Evolutionary conservation across 768 basidiomycete genomes (phyloP).

Genomic region (Termitomyces sp.): DNA sequence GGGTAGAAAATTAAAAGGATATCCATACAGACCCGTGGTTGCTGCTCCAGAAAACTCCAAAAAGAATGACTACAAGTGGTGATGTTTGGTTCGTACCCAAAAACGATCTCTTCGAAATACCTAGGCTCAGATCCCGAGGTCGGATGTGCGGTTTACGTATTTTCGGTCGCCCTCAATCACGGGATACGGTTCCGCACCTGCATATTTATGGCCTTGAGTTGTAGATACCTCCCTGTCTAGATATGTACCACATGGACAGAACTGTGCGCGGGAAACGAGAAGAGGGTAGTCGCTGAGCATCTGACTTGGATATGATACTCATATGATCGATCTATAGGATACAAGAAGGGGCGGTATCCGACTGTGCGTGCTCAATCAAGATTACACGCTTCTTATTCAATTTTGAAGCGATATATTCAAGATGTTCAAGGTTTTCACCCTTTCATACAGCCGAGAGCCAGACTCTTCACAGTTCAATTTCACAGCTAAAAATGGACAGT

Average conservation of each 20-base stretch:
- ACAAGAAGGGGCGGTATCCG: neutral
- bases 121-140: neutral
- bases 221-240: neutral
- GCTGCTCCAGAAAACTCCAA: neutral
- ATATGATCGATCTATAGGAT: neutral
- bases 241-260: neutral
- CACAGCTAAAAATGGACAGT: neutral
- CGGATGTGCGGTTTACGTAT: neutral
- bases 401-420: neutral
- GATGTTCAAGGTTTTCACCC: neutral
- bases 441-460: neutral
- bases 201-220: neutral
- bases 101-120: neutral
- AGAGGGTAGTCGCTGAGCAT: neutral
- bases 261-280: no score
- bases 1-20: neutral
- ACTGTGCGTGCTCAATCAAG: neutral
- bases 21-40: neutral
- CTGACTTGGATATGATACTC: neutral
- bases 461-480: neutral
- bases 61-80: neutral
- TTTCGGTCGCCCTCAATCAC: neutral
- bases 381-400: neutral
- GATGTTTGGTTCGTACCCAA: neutral
- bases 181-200: neutral